Base-by-base conservation (phyloP, 495 filamentous ascomycete species). In the Neurospora sp. region DNA sequence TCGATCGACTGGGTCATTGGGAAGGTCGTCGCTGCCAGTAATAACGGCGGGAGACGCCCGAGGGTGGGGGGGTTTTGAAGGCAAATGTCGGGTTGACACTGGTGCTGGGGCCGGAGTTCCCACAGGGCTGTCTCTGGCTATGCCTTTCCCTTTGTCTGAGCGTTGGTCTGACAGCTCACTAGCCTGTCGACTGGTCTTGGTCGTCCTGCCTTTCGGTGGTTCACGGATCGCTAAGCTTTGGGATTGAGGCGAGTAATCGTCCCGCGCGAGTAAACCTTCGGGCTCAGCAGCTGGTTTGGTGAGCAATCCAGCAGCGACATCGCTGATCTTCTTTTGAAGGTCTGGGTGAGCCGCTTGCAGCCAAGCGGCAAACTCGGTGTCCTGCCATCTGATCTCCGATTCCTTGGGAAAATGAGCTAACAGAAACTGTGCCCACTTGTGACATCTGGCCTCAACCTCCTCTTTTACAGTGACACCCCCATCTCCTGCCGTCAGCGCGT, bases 381-480 rank as follows among this genome's bases (percentile, higher is more conserved):
- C 71, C 9, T 78, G 69, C 83, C 82, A 84, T 2, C 46, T 40
- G 20, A 79, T 54, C 0, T 72, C 76, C 1, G 39, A n/a, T 38
- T 81, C 78, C 71, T 82, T 86, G 1, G 77, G 76, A 37, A 85
- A 85, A 69, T 86, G 84, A 5, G 78, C 72, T 35, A 85, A 77
- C 7, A 87, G 71, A 42, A 86, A 85, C 9, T 77, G 54, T 9
- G 80, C 80, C 70, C 84, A 83, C 40, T 82, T 78, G 23, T 75
- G 54, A 20, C 79, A 81, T 5, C 80, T 74, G 16, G 78, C 74
- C n/a, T 78, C 76, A 2, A 78, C 83, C 62, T 86, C 85, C 39
- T 83, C 76, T 5, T 78, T 71, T 23, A 59, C 10, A 12, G 48
- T 59, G 23, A 82, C 77, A 27, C 82, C 79, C 14, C 85, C 85